Conservation (phyloP, 345 rosid genomes). For the Sonneratia alba region DNA sequence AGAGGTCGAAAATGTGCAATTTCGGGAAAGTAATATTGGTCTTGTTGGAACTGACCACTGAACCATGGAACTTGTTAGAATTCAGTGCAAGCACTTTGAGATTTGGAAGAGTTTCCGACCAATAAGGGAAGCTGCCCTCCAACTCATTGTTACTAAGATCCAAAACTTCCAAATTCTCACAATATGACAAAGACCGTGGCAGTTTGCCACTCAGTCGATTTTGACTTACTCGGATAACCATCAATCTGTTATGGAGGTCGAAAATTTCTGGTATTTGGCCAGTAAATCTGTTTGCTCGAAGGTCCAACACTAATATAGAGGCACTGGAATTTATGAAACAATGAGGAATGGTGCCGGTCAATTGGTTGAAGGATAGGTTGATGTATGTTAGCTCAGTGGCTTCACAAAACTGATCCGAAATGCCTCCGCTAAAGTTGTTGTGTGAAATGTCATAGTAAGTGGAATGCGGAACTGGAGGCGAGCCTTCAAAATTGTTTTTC, state of each 20-base stretch:
- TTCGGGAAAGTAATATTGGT: slow-evolving; percentile 1
- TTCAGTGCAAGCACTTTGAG: slow-evolving; percentile 21
- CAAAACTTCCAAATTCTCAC: slow-evolving; percentile 13
- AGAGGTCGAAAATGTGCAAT: slow-evolving; percentile 17
- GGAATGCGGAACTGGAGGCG: background rate
- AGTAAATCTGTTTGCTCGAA: slow-evolving; percentile 10
- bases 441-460: background rate
- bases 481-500: background rate
- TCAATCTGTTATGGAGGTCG: background rate
- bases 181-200: slow-evolving; percentile 12
- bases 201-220: slow-evolving; percentile 17
- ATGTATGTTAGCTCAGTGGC: background rate
- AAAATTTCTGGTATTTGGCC: slow-evolving; percentile 13
- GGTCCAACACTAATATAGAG: background rate
- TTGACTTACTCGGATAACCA: slow-evolving; percentile 5
- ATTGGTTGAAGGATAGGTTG: slow-evolving; percentile 13
- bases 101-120: slow-evolving; percentile 16
- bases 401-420: slow-evolving; percentile 18
- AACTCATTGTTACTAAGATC: slow-evolving; percentile 21
- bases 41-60: background rate
- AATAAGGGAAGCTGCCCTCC: slow-evolving; percentile 17
- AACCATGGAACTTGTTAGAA: slow-evolving; percentile 19
- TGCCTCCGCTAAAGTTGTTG: slow-evolving; percentile 12
- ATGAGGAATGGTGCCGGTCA: slow-evolving; percentile 19
- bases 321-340: slow-evolving; percentile 8